Base-by-base conservation (phyloP, 805 yeast genomes). In the Candida golubevii region DNA sequence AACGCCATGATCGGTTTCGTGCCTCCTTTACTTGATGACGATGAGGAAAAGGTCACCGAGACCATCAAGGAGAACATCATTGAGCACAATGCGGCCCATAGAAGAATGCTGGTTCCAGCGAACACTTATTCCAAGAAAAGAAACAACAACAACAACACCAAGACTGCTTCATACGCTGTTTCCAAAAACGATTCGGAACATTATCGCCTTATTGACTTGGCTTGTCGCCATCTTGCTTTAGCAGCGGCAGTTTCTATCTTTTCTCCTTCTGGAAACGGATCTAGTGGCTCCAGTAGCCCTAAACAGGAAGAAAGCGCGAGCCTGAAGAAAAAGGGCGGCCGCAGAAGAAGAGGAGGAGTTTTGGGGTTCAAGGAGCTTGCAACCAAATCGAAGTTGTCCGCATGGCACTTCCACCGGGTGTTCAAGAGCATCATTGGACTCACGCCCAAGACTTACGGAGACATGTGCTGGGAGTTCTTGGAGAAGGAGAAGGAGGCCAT, bases 341-440 rank as follows among this genome's bases (percentile, higher is more conserved):
- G 61, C 40, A 74, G 78, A 60, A 78, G 85, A 70, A 72, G 88
- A 62, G 91, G 91, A 14, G 89, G 88, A 35, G 87, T 83, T 9
- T 65, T 84, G 38, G 91, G 90, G 0, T 88, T 88, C 69, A 85
- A 87, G 62, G 96, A 88, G 61, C 73, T 88, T 58, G 96, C 96
- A 8, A 82, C 87, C 15, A 85, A 88, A 59, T 82, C 89, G 8
- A 84, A 84, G 53, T 74, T 88, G 47, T 79, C 88, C 9, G 93
- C 96, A 26, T 88, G 96, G 96, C 96, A 88, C 64, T 88, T 88
- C 65, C 96, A 88, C 69, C 72, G 96, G 41, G 95, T 88, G 23
- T 88, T 88, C 72, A 84, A 88, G 63, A 78, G 83, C 44, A 86
- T 88, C 48, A 85, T 95, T 6, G 91, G 95, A 2, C 74, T 87